phyloP scores from a whole-genome alignment of 345 rosid species.

The Adansonia digitata region DNA sequence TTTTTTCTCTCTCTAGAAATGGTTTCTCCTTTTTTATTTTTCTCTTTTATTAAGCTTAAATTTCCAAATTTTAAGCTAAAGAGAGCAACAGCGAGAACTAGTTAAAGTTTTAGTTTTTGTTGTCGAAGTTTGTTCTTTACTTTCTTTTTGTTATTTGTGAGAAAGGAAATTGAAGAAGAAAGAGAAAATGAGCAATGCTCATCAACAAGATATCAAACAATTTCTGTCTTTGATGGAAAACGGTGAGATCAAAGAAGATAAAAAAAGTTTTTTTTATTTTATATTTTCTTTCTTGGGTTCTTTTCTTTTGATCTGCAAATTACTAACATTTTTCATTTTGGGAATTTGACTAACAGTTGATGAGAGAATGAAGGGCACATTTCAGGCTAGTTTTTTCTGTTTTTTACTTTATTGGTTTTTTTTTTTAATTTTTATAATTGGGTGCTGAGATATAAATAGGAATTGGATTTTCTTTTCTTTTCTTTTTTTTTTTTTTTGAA shows the following conservation, averaged over 20 bases:
- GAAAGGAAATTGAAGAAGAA: background rate
- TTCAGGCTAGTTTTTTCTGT: constrained; percentile 46
- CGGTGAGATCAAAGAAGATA: constrained; percentile 44
- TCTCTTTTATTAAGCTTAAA: background rate
- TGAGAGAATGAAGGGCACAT: constrained; percentile 56
- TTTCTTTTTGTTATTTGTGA: background rate
- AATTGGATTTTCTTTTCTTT: background rate
- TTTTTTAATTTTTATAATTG: constrained; percentile 12
- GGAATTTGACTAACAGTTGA: constrained; percentile 46
- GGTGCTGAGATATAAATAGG: background rate
- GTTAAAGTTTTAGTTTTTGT: background rate
- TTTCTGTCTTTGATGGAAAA: constrained; percentile 64
- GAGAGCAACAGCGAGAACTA: background rate
- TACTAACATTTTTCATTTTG: constrained; percentile 5
- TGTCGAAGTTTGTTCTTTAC: background rate
- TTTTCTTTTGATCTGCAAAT: constrained; percentile 21
- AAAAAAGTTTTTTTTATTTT: background rate
- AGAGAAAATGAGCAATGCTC: constrained; percentile 41
- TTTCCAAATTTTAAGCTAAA: background rate
- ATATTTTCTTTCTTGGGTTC: constrained; percentile 7
- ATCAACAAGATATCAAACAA: constrained; percentile 69
- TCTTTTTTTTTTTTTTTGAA: no score
- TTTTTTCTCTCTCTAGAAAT: background rate
- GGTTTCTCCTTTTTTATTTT: background rate
- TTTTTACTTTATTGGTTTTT: background rate